Evolutionary conservation across 2,329 filamentous ascomycete species (phyloP).

Genomic region (Corynespora cassiicola): DNA sequence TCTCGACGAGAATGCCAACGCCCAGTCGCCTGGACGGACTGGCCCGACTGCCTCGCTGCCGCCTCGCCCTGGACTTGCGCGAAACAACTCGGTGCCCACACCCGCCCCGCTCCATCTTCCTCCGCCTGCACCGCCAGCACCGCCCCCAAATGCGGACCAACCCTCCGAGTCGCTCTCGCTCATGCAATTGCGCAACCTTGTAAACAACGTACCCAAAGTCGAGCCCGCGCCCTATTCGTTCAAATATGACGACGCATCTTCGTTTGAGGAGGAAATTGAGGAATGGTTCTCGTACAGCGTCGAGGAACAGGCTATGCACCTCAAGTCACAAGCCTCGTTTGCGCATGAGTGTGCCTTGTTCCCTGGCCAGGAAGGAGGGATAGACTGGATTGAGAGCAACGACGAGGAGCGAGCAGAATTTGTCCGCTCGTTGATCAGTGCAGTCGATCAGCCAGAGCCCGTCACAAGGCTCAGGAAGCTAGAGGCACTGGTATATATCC

Average conservation of each 20-base stretch:
- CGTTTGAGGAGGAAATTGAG: constrained; percentile 85
- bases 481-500: constrained; percentile 54
- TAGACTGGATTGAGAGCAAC: constrained; percentile 71
- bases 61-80: constrained; percentile 46
- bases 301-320: constrained; percentile 81
- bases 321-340: constrained; percentile 77
- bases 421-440: constrained; percentile 53
- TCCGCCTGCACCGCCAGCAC: constrained; percentile 47
- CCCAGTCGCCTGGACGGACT: constrained; percentile 16
- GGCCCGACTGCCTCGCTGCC: constrained; percentile 31
- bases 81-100: constrained; percentile 48
- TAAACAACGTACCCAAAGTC: constrained; percentile 50
- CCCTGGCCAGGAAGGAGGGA: constrained; percentile 49
- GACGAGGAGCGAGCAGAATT: constrained; percentile 64
- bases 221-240: constrained; percentile 75
- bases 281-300: constrained; percentile 97
- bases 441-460: constrained; percentile 37
- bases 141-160: constrained; percentile 36
- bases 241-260: constrained; percentile 58
- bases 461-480: constrained; percentile 42
- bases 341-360: constrained; percentile 70
- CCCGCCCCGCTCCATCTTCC: constrained; percentile 52
- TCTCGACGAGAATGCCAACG: constrained; percentile 25
- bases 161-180: constrained; percentile 55
- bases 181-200: constrained; percentile 53